A percentile compares a stretch with the other conserved stretches of the same genome.
These are phyloP conservation scores for Gymnopus androsaceus DNA, from an alignment of 1,284 basidiomycete genomes.

Conservation along the genomic window DNA sequence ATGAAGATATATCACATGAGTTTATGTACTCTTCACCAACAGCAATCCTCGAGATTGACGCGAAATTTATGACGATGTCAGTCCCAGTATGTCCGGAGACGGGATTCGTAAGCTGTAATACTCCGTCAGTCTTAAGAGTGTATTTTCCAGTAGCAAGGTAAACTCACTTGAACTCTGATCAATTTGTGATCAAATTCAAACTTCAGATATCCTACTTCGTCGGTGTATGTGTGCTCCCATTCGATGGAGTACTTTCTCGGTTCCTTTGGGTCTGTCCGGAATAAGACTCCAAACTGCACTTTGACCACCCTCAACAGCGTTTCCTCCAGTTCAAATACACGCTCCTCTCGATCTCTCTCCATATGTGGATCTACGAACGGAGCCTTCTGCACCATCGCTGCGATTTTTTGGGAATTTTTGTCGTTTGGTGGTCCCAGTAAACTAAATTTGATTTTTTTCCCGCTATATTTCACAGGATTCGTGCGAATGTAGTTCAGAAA, in stretches of 20 bases:
- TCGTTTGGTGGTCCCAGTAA: too few species aligned
- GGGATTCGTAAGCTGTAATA: constrained; percentile 58
- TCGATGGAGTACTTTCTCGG: constrained; percentile 66
- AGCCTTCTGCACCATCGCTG: constrained; percentile 52
- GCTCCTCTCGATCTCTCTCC: constrained; percentile 54
- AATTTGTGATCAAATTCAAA: constrained; percentile 69
- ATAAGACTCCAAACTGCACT: constrained; percentile 64
- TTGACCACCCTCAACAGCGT: constrained; percentile 50
- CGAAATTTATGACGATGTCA: constrained; percentile 55
- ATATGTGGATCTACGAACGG: constrained; percentile 62
- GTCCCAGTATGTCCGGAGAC: constrained; percentile 50
- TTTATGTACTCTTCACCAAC: constrained; percentile 50
- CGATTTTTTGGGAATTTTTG: constrained; percentile 25
- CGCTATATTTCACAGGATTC: constrained; percentile 37
- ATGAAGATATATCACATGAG: constrained; percentile 37
- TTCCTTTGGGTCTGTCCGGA: constrained; percentile 36
- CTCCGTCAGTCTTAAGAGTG: too few species aligned
- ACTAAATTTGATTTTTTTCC: constrained; percentile 43
- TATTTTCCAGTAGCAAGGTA: constrained; percentile 6
- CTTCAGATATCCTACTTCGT: constrained; percentile 50
- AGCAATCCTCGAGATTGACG: constrained; percentile 60
- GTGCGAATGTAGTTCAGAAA: constrained; percentile 46
- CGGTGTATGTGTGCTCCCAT: constrained; percentile 49
- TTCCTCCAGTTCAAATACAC: constrained; percentile 43
- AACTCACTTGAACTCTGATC: constrained; percentile 55